Percentiles rank a stretch among this genome's conserved stretches.
These are phyloP conservation scores for Ceratobasidium sp. DNA, from an alignment of 1,284 basidiomycete species.

Conservation along the genomic window DNA sequence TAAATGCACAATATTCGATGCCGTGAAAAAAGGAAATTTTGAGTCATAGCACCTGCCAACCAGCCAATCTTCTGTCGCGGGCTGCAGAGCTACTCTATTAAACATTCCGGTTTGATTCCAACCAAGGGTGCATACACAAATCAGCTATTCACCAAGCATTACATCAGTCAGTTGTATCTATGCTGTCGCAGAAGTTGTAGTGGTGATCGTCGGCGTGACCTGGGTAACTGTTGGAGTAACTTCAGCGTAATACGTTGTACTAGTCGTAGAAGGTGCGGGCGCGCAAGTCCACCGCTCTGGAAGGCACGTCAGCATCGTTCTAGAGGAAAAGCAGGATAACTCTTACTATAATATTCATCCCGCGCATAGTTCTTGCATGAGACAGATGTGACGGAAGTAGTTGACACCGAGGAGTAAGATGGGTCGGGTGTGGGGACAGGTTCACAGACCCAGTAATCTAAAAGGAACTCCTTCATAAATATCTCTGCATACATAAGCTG, in stretches of 20 bases:
- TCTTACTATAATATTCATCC: conserved; percentile 26
- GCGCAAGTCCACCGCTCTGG: conserved; percentile 38
- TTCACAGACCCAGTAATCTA: conserved; percentile 22
- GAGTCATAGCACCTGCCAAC: too few species aligned
- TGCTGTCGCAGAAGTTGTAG: background rate
- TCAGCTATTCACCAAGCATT: too few species aligned
- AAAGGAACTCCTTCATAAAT: background rate
- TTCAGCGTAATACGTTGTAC: background rate
- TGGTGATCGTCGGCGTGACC: background rate
- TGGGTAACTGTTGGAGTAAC: background rate
- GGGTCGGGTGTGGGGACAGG: conserved; percentile 27
- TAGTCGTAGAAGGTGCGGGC: conserved; percentile 12
- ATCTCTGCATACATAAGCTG: background rate
- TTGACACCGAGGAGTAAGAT: conserved; percentile 3
- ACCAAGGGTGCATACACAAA: too few species aligned
- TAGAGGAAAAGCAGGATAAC: background rate
- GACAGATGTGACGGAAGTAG: background rate
- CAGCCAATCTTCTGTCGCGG: too few species aligned
- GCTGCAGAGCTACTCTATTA: too few species aligned
- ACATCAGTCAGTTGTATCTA: too few species aligned
- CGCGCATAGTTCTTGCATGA: conserved; percentile 28
- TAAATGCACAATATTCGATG: too few species aligned
- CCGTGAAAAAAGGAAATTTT: too few species aligned
- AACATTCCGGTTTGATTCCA: too few species aligned
- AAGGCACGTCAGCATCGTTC: background rate